These are phyloP conservation scores for Colletotrichum sp. DNA, from an alignment of 2,329 filamentous ascomycete species.

Conservation along the genomic window DNA sequence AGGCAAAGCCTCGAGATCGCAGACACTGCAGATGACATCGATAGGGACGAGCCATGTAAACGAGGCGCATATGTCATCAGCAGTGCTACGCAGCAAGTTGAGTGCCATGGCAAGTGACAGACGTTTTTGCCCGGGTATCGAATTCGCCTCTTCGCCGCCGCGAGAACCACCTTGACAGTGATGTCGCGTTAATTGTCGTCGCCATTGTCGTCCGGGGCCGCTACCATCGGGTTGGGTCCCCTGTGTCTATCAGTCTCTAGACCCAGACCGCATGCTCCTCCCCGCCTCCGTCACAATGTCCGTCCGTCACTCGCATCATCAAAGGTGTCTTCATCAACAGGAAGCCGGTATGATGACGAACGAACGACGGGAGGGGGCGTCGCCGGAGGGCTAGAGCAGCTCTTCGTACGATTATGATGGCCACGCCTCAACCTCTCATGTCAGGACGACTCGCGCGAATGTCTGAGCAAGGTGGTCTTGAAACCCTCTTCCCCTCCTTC, in stretches of 20 bases:
- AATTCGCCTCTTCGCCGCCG: background rate
- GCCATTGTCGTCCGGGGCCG: background rate
- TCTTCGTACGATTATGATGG: slow-evolving; percentile 15
- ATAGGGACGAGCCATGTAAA: background rate
- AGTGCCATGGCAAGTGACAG: background rate
- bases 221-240: background rate
- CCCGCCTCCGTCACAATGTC: background rate
- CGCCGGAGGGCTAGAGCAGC: background rate
- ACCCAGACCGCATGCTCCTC: background rate
- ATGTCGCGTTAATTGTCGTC: background rate
- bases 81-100: background rate
- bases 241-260: slow-evolving; percentile 7
- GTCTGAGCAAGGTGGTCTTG: slow-evolving; percentile 14
- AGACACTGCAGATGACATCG: background rate
- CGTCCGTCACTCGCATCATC: background rate
- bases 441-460: slow-evolving; percentile 12
- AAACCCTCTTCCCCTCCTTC: slow-evolving; percentile 9
- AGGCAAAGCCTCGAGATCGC: background rate
- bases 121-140: background rate
- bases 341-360: background rate
- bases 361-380: background rate
- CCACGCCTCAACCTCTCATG: background rate
- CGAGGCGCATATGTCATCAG: background rate
- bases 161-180: background rate
- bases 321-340: background rate